Conservation (phyloP, 2,329 filamentous ascomycete species). For the Fusarium oxysporum region DNA sequence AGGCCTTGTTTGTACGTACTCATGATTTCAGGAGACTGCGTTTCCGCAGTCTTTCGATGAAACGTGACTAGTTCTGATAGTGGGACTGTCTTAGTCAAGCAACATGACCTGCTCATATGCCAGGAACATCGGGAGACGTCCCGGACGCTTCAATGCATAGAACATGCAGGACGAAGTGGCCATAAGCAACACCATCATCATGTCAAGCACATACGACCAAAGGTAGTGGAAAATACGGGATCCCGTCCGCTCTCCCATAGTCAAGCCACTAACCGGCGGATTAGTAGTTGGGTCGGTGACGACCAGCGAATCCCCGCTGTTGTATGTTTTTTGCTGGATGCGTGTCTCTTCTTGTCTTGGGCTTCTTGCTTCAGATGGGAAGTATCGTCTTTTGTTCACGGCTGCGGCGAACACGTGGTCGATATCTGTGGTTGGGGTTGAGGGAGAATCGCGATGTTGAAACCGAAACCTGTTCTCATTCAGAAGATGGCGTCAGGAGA, state of each 20-base stretch:
- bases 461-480: constrained; percentile 1
- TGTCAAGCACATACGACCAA: constrained; percentile 31
- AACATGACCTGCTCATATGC: not conserved
- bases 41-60: not conserved
- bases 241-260: constrained; percentile 39
- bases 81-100: not conserved
- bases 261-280: constrained; percentile 35
- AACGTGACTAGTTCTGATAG: not conserved
- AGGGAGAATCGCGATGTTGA: not conserved
- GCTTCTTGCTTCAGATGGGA: not conserved
- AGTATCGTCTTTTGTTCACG: not conserved
- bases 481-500: not conserved
- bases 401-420: not conserved
- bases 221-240: constrained; percentile 41
- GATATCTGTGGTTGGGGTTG: not conserved
- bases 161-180: not conserved
- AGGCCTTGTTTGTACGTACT: not conserved
- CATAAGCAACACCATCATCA: not conserved
- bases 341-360: not conserved
- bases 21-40: not conserved
- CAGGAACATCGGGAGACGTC: constrained; percentile 17
- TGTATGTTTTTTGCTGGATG: constrained; percentile 28
- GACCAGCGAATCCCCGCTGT: constrained; percentile 40
- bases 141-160: not conserved
- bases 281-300: constrained; percentile 39